Conservation (phyloP, 108 stramenopile genomes). For the Nitzschia sp. region DNA sequence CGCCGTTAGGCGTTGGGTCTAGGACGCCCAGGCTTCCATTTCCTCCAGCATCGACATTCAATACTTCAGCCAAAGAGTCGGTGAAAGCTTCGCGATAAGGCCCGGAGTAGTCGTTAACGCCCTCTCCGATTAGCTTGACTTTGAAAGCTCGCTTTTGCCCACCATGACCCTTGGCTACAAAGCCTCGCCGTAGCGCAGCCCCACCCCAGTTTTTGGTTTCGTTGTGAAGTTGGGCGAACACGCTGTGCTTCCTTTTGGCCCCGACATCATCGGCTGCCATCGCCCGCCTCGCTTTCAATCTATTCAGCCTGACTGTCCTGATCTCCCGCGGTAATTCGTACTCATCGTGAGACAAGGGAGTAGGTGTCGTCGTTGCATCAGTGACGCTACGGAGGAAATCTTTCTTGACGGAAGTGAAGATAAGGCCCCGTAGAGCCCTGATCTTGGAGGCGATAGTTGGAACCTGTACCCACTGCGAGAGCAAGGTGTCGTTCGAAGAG, state of each 20-base stretch:
- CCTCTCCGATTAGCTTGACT: conserved; percentile 96
- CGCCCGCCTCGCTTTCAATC: conserved; percentile 76
- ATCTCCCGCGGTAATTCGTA: conserved; percentile 96
- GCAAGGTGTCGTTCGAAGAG: not conserved
- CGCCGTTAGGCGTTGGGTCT: conserved; percentile 79
- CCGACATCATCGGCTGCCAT: conserved; percentile 47
- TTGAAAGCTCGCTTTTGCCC: conserved; percentile 97
- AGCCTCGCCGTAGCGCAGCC: conserved; percentile 87
- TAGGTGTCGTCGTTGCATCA: conserved; percentile 87
- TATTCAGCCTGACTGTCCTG: conserved; percentile 86
- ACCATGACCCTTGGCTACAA: conserved; percentile 95
- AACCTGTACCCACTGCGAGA: conserved; percentile 56
- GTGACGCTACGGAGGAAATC: conserved; percentile 73
- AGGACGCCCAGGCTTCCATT: conserved; percentile 67
- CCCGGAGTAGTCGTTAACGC: conserved; percentile 98
- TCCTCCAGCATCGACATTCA: conserved; percentile 50
- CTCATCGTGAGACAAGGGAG: conserved; percentile 94
- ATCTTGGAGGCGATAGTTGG: conserved; percentile 55
- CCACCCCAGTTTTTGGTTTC: conserved; percentile 90
- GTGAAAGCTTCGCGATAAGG: conserved; percentile 96
- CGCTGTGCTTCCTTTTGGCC: conserved; percentile 75
- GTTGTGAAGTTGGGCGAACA: conserved; percentile 92
- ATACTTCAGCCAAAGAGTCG: conserved; percentile 86
- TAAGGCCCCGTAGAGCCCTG: conserved; percentile 45
- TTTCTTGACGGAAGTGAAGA: conserved; percentile 79